phyloP scores from a whole-genome alignment of 345 rosid genomes.

The Sisymbrium altissimum region DNA sequence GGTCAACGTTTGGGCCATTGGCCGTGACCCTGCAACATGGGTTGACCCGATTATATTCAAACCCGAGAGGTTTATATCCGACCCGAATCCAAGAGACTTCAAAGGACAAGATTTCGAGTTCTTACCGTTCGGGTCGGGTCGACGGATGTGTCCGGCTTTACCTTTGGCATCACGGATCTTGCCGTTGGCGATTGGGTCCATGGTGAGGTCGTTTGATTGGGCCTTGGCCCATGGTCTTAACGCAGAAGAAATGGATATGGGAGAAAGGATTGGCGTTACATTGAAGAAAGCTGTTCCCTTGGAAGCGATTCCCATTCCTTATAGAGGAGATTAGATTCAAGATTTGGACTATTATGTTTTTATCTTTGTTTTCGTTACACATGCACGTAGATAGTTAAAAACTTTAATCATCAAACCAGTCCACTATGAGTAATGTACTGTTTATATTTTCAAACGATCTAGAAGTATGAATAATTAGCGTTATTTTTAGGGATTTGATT shows the following conservation, averaged over 20 bases:
- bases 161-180: constrained; percentile 64
- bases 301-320: constrained; percentile 52
- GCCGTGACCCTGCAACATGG: constrained; percentile 66
- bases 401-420: not conserved
- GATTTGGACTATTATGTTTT: not conserved
- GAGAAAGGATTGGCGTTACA: constrained; percentile 63
- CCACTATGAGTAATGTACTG: not conserved
- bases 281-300: constrained; percentile 58
- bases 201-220: constrained; percentile 65
- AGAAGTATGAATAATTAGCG: not conserved
- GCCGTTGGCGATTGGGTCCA: constrained; percentile 61
- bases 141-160: constrained; percentile 82
- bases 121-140: constrained; percentile 83
- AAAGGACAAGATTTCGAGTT: constrained; percentile 68
- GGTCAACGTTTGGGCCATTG: constrained; percentile 70
- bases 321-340: constrained; percentile 3
- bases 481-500: not conserved
- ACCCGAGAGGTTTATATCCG: constrained; percentile 67
- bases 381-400: not conserved
- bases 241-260: constrained; percentile 62
- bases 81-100: constrained; percentile 39
- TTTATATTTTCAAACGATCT: not conserved
- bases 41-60: constrained; percentile 45
- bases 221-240: constrained; percentile 39
- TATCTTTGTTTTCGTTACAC: not conserved